Evolutionary conservation across 164 flowering plant species (phyloP), one percentile per base, ranked within the genome.

Genomic region (Chimonanthus salicifolius): DNA sequence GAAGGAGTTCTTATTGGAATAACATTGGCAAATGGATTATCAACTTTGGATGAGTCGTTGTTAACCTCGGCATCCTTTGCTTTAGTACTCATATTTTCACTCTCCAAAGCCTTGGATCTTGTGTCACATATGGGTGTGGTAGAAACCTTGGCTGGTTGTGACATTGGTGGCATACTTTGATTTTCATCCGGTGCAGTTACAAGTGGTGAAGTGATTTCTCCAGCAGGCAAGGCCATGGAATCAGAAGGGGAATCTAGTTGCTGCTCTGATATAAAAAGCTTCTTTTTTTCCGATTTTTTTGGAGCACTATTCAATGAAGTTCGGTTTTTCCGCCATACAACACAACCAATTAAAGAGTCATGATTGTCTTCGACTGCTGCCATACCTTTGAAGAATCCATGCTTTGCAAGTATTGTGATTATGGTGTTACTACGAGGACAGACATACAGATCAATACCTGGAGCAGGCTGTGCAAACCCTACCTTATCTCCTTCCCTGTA

Each of bases 301-400:
- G 67, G 50, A 70, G 67, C 74, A 54, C 78, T 65, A 71, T 47
- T 76, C 50, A 79, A 71, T 67, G 80, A 65, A 70, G 54, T 43
- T 9, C 50, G 80, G 64, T 76, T 82, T 77, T 81, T 87, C 74
- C 83, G 83, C 88, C 92, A 88, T 16, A 88, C 88, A 78, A 85
- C 86, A 77, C 88, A 88, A 64, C 89, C 89, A 72, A 87, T 78
- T 70, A 87, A 69, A 4, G 86, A 81, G 60, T 84, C 83, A 43
- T 75, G 79, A 49, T 82, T 74, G 64, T 82, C 92, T 75, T 82
- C 83, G 49, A 82, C 74, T 74, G 84, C 86, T 15, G 81, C 79
- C 86, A 78, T 83, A 63, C 88, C 92, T 80, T 87, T 87, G 75
- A 85, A 85, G 79, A 81, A 88, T n/a, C 89, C 91, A 78, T 86